phyloP scores from a whole-genome alignment of 257 asterid genomes.

The Handroanthus guayacan region DNA sequence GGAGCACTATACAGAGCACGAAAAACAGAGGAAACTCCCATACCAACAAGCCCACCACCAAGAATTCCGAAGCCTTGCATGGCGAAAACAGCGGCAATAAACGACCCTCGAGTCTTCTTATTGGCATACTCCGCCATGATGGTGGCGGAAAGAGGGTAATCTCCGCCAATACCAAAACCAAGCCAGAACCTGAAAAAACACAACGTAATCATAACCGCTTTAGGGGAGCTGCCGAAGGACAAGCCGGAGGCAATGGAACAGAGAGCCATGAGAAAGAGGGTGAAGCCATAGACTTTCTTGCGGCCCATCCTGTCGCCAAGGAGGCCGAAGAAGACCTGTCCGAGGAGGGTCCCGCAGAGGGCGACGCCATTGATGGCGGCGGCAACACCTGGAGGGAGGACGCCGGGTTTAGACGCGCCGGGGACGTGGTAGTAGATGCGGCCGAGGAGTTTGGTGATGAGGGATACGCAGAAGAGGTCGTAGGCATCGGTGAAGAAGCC shows the following conservation, averaged over 20 bases:
- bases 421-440: constrained; percentile 37
- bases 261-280: constrained; percentile 36
- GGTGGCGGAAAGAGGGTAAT: constrained; percentile 44
- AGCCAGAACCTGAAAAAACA: constrained; percentile 46
- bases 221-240: constrained; percentile 38
- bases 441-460: constrained; percentile 39
- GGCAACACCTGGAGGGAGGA: constrained; percentile 34
- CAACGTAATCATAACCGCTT: constrained; percentile 35
- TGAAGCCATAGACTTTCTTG: constrained; percentile 39
- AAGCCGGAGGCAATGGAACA: constrained; percentile 40
- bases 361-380: constrained; percentile 39
- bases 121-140: constrained; percentile 44
- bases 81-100: constrained; percentile 42
- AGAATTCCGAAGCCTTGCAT: constrained; percentile 46
- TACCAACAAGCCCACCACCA: constrained; percentile 31
- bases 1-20: not conserved
- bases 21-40: not conserved
- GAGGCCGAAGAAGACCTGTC: constrained; percentile 41
- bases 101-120: constrained; percentile 38
- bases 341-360: constrained; percentile 42
- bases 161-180: constrained; percentile 41
- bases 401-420: constrained; percentile 34
- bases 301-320: constrained; percentile 45
- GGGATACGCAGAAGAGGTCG: constrained; percentile 37
- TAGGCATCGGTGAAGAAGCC: constrained; percentile 43